Percentiles rank a stretch among this genome's conserved stretches.
Conservation (phyloP, 192 early-diverging fungal species). For the Backusella tarrabulga region DNA sequence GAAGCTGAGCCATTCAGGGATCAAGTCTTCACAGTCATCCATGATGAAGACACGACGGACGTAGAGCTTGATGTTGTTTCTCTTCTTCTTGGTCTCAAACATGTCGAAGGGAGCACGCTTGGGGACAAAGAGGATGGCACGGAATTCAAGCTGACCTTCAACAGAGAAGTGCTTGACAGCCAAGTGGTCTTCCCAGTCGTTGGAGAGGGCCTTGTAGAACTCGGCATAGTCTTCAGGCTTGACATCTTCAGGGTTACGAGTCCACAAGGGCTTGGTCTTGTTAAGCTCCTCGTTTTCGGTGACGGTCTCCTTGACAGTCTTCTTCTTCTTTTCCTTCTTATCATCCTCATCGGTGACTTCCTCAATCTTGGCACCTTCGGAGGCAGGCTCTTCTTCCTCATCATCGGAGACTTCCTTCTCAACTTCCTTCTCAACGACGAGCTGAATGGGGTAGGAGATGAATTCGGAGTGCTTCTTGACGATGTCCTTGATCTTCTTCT, state of each 20-base stretch:
- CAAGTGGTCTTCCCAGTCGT: slow-evolving; percentile 99
- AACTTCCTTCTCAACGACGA: slow-evolving; percentile 94
- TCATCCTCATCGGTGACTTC: slow-evolving; percentile 80
- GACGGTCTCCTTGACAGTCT: slow-evolving; percentile 82
- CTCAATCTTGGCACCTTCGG: slow-evolving; percentile 76
- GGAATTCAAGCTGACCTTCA: slow-evolving; percentile 99
- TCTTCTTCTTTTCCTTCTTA: slow-evolving; percentile 71
- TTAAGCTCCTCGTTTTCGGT: slow-evolving; percentile 94
- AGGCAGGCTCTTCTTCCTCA: slow-evolving; percentile 76
- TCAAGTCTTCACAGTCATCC: slow-evolving; percentile 99
- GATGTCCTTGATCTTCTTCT: slow-evolving; percentile 98
- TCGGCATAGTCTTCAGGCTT: slow-evolving; percentile 93
- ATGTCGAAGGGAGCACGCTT: slow-evolving; percentile 96
- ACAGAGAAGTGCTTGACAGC: slow-evolving; percentile 99
- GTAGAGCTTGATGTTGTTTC: slow-evolving; percentile 99
- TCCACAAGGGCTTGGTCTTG: slow-evolving; percentile 99
- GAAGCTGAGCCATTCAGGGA: slow-evolving; percentile 99
- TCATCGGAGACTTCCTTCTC: slow-evolving; percentile 98
- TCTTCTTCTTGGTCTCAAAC: slow-evolving; percentile 99
- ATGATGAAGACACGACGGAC: slow-evolving; percentile 99
- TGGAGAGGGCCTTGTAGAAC: slow-evolving; percentile 98
- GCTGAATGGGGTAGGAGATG: slow-evolving; percentile 98
- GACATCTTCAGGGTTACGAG: slow-evolving; percentile 98
- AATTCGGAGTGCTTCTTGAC: slow-evolving; percentile 99
- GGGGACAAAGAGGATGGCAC: slow-evolving; percentile 97